Evolutionary conservation across 139 green algal genomes (phyloP).

Genomic region (Eudorina sp.): DNA sequence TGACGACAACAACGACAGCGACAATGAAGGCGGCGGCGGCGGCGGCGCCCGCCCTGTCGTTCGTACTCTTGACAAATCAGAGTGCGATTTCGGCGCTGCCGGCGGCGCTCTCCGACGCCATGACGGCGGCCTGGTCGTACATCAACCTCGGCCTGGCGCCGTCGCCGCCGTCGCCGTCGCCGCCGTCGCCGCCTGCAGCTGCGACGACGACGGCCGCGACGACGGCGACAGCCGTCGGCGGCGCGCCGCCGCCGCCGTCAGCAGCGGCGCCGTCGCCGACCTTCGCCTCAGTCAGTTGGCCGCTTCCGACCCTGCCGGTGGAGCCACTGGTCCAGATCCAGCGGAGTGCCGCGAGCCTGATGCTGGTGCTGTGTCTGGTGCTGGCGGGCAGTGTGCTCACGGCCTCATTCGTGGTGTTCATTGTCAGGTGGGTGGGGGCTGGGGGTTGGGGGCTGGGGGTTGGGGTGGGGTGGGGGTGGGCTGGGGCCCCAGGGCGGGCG

Average conservation of each 20-base stretch:
- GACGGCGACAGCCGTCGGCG: neutral
- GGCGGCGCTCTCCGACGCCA: conserved; percentile 53
- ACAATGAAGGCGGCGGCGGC: neutral
- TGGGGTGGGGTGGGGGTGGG: too few species aligned
- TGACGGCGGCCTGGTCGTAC: conserved; percentile 33
- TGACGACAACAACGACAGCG: too few species aligned
- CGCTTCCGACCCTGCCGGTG: conserved; percentile 64
- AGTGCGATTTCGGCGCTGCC: conserved; percentile 67
- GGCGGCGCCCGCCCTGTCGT: conserved; percentile 17
- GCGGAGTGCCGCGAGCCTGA: conserved; percentile 64
- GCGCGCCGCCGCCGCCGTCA: neutral
- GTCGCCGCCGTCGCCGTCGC: neutral
- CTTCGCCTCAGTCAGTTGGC: conserved; percentile 36
- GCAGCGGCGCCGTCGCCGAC: neutral
- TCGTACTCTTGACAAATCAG: conserved; percentile 68
- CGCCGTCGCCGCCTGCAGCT: neutral
- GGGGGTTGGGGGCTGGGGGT: too few species aligned
- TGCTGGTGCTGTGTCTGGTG: conserved; percentile 83
- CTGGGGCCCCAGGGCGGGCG: too few species aligned
- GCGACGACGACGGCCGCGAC: neutral
- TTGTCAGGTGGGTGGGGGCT: conserved; percentile 67
- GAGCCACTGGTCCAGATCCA: conserved; percentile 53
- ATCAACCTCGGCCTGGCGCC: neutral
- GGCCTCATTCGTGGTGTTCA: conserved; percentile 75
- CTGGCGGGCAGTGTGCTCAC: conserved; percentile 71